phyloP scores from a whole-genome alignment of 495 filamentous ascomycete species.

The Daldinia bambusicola region DNA sequence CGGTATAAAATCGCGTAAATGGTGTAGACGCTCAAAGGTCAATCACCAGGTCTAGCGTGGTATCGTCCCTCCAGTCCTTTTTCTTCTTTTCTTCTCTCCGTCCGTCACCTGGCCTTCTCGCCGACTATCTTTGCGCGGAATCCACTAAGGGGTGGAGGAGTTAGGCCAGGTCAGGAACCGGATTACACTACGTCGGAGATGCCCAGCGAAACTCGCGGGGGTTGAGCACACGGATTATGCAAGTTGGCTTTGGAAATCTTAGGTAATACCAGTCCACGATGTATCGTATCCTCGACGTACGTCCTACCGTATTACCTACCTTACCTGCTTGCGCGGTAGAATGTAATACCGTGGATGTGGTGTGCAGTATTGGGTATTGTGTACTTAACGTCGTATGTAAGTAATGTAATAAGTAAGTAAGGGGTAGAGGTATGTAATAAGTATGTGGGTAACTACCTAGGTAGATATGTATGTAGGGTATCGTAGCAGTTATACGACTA shows the following conservation, averaged over 20 bases:
- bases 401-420: constrained; percentile 2
- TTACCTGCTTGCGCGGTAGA: background rate
- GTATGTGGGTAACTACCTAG: no score
- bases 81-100: constrained; percentile 4
- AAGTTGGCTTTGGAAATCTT: constrained; percentile 27
- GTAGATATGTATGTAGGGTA: background rate
- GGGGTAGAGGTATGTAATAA: background rate
- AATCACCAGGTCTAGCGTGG: constrained; percentile 39
- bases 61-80: constrained; percentile 10
- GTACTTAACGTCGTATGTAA: background rate
- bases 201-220: constrained; percentile 21
- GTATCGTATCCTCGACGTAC: constrained; percentile 15
- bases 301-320: background rate
- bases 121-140: constrained; percentile 26
- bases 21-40: constrained; percentile 1
- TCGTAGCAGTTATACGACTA: constrained; percentile 8
- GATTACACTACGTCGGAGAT: constrained; percentile 42
- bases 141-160: constrained; percentile 9
- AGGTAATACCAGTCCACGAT: constrained; percentile 35
- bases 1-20: background rate
- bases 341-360: background rate
- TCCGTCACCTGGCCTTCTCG: constrained; percentile 24
- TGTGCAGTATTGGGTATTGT: constrained; percentile 1
- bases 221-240: constrained; percentile 15
- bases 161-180: constrained; percentile 24